A percentile compares a stretch with the other conserved stretches of the same genome.
These are phyloP conservation scores for Penicillium sp. DNA, from an alignment of 2,329 filamentous ascomycete species.

Conservation along the genomic window DNA sequence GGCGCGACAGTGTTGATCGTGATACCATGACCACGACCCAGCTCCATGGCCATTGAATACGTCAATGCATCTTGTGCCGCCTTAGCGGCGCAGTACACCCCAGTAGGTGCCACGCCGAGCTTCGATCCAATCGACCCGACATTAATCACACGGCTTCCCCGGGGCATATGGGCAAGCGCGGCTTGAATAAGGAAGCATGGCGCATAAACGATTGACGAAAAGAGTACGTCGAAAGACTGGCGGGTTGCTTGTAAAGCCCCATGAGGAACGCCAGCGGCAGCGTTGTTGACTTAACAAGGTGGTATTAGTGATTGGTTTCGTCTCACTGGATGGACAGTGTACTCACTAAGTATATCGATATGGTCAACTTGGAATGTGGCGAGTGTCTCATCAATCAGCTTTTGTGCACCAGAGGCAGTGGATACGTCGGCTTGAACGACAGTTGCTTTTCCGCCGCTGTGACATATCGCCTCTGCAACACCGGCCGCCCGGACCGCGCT, in stretches of 20 bases:
- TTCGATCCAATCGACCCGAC: constrained; percentile 30
- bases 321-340: not conserved
- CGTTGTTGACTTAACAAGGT: constrained; percentile 27
- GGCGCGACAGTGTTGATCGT: constrained; percentile 44
- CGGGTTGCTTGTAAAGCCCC: constrained; percentile 6
- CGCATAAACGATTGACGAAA: constrained; percentile 14
- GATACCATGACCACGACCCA: constrained; percentile 29
- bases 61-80: constrained; percentile 20
- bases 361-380: constrained; percentile 3
- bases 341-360: constrained; percentile 22
- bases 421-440: constrained; percentile 20
- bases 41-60: constrained; percentile 14
- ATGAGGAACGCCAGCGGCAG: constrained; percentile 9
- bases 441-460: constrained; percentile 8
- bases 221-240: constrained; percentile 11
- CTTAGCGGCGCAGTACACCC: constrained; percentile 21
- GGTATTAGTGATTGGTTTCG: too few relatives aligned
- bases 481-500: constrained; percentile 13
- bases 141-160: constrained; percentile 35
- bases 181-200: constrained; percentile 18
- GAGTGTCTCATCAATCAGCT: constrained; percentile 11
- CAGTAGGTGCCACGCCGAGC: constrained; percentile 10
- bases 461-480: constrained; percentile 12
- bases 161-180: constrained; percentile 25
- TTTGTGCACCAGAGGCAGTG: constrained; percentile 12